Base-by-base conservation (phyloP, 345 rosid species). In the Brassica carinata region DNA sequence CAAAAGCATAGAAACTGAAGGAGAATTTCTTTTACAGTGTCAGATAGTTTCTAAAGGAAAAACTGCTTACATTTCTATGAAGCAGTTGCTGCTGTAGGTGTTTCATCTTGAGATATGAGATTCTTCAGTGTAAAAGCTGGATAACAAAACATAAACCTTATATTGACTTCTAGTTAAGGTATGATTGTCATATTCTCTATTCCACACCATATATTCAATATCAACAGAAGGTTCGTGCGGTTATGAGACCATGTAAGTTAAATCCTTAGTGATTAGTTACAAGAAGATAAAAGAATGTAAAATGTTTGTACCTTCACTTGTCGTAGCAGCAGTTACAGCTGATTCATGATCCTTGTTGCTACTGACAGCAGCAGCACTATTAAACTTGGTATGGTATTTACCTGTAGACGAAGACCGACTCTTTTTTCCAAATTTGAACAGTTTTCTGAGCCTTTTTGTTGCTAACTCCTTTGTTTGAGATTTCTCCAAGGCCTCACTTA, bases 41-140 rank as follows among this genome's bases (percentile, higher is more conserved):
- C 40, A 62, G n/a, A 64, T 23, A 34, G 7, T 75, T 13, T 71
- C 13, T 23, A 31, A 5, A 34, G 17, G 43, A 30, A 0, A 53
- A 55, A 55, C 7, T 55, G 10, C 61, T 55, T 55, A 55, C 61
- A 55, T 17, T 55, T 55, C 61, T 55, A 10, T 55, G 61, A 55
- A 55, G 61, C 8, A 3, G 61, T 40, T 0, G n/a, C 81, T 17
- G 88, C 86, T 58, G 86, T 80, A 2, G 88, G 92, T 14, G 92
- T 87, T 81, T 93, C 99, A 38, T 90, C 97, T 87, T 86, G 94
- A 59, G 93, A 90, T 84, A 95, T 91, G 8, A 95, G 91, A 76
- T 85, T 91, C 85, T 91, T 95, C 90, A 96, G 82, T n/a, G 91
- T 91, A 86, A 83, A 86, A 81, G 83, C 98, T 93, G 90, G 48